Evolutionary conservation across 1,284 basidiomycete species (phyloP).

Genomic region (Naganishia albida): DNA sequence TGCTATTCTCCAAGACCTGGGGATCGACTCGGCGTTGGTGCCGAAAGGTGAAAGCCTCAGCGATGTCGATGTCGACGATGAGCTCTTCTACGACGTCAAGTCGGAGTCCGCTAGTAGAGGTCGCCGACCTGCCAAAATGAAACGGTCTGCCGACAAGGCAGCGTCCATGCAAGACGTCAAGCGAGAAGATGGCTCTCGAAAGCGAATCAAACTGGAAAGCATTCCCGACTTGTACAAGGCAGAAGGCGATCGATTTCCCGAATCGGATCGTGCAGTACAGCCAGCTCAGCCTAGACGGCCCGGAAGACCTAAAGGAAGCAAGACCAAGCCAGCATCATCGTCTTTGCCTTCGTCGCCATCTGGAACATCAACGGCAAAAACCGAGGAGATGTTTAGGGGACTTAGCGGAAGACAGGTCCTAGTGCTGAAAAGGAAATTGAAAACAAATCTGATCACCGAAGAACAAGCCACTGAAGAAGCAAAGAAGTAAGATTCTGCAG

Average conservation of each 20-base stretch:
- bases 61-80: constrained; percentile 47
- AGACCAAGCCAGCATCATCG: constrained; percentile 6
- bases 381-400: constrained; percentile 49
- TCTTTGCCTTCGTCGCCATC: constrained; percentile 29
- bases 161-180: not conserved
- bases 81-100: constrained; percentile 47
- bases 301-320: constrained; percentile 23
- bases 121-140: not conserved
- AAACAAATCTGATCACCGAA: constrained; percentile 28
- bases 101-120: constrained; percentile 39
- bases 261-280: not conserved
- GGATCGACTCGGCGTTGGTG: constrained; percentile 48
- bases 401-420: constrained; percentile 53
- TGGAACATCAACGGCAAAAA: constrained; percentile 31
- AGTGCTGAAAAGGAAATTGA: constrained; percentile 54
- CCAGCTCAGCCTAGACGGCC: not conserved
- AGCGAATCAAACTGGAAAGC: constrained; percentile 41
- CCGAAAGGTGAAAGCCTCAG: constrained; percentile 50
- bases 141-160: not conserved
- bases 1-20: constrained; percentile 46
- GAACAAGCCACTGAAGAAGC: constrained; percentile 50
- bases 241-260: not conserved
- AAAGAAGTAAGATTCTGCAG: constrained; percentile 4
- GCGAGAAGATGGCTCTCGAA: constrained; percentile 40
- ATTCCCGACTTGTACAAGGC: constrained; percentile 36